A percentile compares a stretch with the other conserved stretches of the same genome.
Evolutionary conservation across 176 grass and related monocot genomes (phyloP).

Genomic region (Calamus simplicifolius): DNA sequence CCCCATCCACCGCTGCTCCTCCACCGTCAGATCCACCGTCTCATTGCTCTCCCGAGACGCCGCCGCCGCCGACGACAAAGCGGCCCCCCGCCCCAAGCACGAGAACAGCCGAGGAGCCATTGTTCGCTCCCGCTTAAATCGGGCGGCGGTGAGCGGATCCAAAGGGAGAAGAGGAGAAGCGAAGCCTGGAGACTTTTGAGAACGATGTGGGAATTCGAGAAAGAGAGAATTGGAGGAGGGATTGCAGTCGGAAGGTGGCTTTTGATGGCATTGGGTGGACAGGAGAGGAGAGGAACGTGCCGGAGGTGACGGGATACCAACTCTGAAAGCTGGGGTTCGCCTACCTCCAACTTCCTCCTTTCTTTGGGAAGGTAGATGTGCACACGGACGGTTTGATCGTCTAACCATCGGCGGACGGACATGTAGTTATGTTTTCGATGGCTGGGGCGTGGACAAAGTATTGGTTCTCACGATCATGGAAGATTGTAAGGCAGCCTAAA

Average conservation of each 20-base stretch:
- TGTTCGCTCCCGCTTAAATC: not conserved
- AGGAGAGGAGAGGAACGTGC: conserved; percentile 30
- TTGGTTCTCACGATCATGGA: no score
- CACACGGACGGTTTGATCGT: no score
- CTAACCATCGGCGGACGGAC: no score
- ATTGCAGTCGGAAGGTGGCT: conserved; percentile 7
- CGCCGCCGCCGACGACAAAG: not conserved
- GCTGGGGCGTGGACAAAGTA: no score
- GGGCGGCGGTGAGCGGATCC: no score
- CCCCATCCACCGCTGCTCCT: conserved; percentile 41
- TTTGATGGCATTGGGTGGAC: conserved; percentile 2
- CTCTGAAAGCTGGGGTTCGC: conserved; percentile 10
- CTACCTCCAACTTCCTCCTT: not conserved
- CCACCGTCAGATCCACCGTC: conserved; percentile 31
- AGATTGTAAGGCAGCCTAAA: no score
- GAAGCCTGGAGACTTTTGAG: not conserved
- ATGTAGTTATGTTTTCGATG: no score
- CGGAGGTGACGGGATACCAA: conserved; percentile 44
- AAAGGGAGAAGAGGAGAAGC: not conserved
- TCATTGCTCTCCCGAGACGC: conserved; percentile 5
- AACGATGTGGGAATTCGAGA: no score
- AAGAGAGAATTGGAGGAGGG: not conserved
- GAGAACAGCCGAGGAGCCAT: conserved; percentile 63
- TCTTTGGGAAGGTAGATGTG: not conserved
- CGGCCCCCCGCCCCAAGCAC: conserved; percentile 51